Conservation (phyloP, 1,139 yeast species). For the Taiozyma onychis region DNA sequence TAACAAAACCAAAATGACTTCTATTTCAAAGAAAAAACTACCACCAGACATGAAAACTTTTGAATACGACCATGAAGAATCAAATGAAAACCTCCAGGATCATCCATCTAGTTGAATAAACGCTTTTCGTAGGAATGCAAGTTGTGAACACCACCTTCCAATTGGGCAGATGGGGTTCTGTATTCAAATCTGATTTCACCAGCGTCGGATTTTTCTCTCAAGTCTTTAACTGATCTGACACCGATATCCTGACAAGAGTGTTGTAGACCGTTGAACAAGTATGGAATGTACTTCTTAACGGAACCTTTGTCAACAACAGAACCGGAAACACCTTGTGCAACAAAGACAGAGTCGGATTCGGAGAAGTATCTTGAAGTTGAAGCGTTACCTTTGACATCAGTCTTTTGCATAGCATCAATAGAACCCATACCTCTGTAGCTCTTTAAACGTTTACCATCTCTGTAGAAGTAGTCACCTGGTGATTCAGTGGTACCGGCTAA, state of each 20-base stretch:
- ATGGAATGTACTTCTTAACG: constrained; percentile 86
- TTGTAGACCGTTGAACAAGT: constrained; percentile 91
- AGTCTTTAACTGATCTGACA: constrained; percentile 55
- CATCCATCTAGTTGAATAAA: constrained; percentile 61
- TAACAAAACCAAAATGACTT: background rate
- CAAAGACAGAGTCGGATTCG: constrained; percentile 90
- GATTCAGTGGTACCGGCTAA: constrained; percentile 98
- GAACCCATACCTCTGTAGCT: constrained; percentile 99
- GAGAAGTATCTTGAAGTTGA: constrained; percentile 98
- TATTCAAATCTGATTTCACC: constrained; percentile 90
- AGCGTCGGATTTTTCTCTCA: constrained; percentile 57
- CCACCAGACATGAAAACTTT: background rate
- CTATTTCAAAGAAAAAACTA: background rate
- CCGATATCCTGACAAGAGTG: constrained; percentile 99
- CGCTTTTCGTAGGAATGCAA: constrained; percentile 97
- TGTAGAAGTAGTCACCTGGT: constrained; percentile 96
- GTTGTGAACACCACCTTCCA: constrained; percentile 98
- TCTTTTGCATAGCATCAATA: constrained; percentile 97
- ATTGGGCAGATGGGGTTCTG: constrained; percentile 98
- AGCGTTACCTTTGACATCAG: constrained; percentile 84
- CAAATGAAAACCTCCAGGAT: background rate
- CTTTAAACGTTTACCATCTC: constrained; percentile 97
- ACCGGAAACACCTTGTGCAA: constrained; percentile 99
- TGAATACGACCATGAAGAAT: background rate
- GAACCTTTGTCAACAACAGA: constrained; percentile 97